Evolutionary conservation across 495 filamentous ascomycete species (phyloP), one percentile per base, ranked within the genome.

Genomic region (Penicillium verhagenii): DNA sequence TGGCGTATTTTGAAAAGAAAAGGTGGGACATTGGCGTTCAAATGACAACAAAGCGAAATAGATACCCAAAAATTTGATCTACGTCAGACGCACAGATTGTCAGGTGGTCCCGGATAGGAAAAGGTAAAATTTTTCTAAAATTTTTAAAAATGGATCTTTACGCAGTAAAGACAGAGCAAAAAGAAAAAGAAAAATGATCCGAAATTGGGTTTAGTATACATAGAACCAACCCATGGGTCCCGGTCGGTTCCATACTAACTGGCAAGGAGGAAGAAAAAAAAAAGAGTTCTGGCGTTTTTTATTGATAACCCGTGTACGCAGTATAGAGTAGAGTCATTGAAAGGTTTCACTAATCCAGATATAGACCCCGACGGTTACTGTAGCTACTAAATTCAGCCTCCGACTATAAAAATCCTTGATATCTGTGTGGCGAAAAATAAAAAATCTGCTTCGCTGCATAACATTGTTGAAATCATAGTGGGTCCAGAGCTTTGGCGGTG

Each of bases 11-110:
- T n/a, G n/a, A n/a, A n/a, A n/a, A n/a, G n/a, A 31, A 8, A 11
- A 31, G 28, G n/a, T 21, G 19, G 24, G 37, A 38, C 9, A 48
- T 24, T 29, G 53, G 53, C 53, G 53, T 56, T 56, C 23, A 42
- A 49, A 42, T 52, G 25, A 31, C 20, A 51, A 39, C 33, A 35
- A 56, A 38, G 35, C 19, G 31, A 29, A 13, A 23, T 31, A 62
- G 56, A 67, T 64, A 67, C 64, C 61, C 64, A 55, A 53, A n/a
- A 53, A 47, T 35, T 51, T 58, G 60, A 61, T 64, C 63, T 31
- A 65, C 59, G 53, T 57, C 56, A 65, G 55, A 26, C 18, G 51
- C 54, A 58, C 54, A 55, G 54, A 56, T 56, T 26, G 18, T 38
- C 33, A 24, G 19, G 16, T 14, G 39, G 46, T 45, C 48, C 23